Evolutionary conservation across 108 stramenopile species (phyloP).

Genomic region (Pseudonitzschia pungens): DNA sequence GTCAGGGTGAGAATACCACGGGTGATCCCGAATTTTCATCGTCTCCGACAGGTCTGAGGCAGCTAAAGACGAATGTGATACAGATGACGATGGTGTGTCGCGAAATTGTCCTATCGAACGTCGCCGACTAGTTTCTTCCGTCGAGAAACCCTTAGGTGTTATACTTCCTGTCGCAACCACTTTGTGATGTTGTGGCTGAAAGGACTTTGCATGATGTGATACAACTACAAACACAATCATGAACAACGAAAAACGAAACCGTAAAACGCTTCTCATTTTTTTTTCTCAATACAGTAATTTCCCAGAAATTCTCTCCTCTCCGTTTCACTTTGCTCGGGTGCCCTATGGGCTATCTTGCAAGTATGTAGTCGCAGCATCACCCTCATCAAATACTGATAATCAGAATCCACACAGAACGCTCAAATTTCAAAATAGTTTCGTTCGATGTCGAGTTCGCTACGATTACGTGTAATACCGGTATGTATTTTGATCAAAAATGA

Average conservation of each 20-base stretch:
- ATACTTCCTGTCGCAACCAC: background rate
- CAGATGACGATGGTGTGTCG: background rate
- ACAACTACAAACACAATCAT: background rate
- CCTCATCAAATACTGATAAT: no score
- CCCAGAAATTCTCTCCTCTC: background rate
- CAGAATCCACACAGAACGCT: no score
- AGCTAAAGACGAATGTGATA: background rate
- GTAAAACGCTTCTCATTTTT: background rate
- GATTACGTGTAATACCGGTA: no score
- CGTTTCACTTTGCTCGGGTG: background rate
- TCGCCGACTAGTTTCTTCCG: background rate
- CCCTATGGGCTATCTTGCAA: no score
- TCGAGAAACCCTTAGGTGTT: background rate
- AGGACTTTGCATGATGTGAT: background rate
- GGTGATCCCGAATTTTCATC: background rate
- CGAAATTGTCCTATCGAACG: no score
- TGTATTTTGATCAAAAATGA: no score
- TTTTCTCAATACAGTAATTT: background rate
- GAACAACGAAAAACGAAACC: background rate
- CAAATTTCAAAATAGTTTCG: no score
- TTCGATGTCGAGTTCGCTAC: no score
- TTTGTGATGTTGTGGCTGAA: background rate
- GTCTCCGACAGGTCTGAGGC: background rate
- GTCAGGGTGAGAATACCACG: conserved; percentile 25
- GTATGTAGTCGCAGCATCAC: no score